phyloP scores from a whole-genome alignment of 2,329 filamentous ascomycete genomes.

The Corniculantispora saksenae region DNA sequence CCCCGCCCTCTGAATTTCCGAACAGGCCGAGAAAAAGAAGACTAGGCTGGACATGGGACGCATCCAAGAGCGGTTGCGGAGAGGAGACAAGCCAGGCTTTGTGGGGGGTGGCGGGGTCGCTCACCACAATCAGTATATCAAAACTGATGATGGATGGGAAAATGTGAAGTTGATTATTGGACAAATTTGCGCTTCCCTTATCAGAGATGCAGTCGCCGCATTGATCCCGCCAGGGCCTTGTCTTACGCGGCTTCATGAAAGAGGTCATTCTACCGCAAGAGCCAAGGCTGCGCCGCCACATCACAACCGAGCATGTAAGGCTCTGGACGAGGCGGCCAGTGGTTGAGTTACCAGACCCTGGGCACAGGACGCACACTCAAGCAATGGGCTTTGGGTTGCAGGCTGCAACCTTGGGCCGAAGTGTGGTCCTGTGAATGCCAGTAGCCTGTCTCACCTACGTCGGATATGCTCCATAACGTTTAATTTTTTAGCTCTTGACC shows the following conservation, averaged over 20 bases:
- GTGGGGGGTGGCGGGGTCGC: conserved; percentile 7
- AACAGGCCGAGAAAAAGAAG: conserved; percentile 16
- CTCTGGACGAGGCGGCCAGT: too few relatives aligned
- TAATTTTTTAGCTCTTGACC: background rate
- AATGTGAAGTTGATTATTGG: background rate
- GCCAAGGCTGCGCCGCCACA: too few relatives aligned
- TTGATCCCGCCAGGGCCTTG: too few relatives aligned
- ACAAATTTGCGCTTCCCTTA: background rate
- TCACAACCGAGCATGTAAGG: too few relatives aligned
- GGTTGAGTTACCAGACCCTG: background rate
- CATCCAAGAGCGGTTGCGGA: conserved; percentile 9
- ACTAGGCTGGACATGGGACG: background rate
- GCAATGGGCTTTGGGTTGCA: background rate
- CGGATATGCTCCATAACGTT: background rate
- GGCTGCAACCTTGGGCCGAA: background rate
- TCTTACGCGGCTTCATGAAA: too few relatives aligned
- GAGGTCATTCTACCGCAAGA: too few relatives aligned
- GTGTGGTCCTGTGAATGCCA: background rate
- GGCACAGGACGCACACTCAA: background rate
- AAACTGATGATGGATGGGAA: background rate
- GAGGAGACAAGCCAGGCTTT: background rate
- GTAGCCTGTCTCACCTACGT: conserved; percentile 1
- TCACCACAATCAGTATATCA: background rate
- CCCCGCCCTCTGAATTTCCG: conserved; percentile 3
- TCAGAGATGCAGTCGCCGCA: too few relatives aligned